These are phyloP conservation scores for Phytophthora pluvialis DNA, from an alignment of 352 stramenopile genomes.

Conservation along the genomic window DNA sequence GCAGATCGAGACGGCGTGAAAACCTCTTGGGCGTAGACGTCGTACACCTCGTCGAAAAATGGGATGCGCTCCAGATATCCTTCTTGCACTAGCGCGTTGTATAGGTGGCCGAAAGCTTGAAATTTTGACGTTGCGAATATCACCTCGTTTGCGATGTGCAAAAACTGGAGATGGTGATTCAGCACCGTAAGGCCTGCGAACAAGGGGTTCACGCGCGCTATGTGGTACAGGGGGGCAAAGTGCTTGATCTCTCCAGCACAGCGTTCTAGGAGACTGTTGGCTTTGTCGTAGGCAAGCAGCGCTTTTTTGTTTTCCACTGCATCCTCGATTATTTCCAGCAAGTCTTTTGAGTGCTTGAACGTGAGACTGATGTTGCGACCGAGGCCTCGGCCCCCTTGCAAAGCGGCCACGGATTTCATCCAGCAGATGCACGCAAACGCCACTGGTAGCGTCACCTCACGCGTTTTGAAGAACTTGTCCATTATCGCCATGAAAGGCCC, in stretches of 20 bases:
- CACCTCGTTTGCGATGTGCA: slow-evolving; percentile 27
- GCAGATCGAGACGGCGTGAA: slow-evolving; percentile 38
- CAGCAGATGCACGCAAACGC: slow-evolving; percentile 43
- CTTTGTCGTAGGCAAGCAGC: slow-evolving; percentile 11
- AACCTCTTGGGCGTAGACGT: slow-evolving; percentile 25
- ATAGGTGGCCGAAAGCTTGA: slow-evolving; percentile 42
- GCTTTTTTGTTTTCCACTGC: slow-evolving; percentile 28
- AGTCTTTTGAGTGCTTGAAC: slow-evolving; percentile 29
- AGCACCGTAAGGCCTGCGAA: slow-evolving; percentile 39
- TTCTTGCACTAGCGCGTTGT: slow-evolving; percentile 35
- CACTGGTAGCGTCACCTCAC: slow-evolving; percentile 28
- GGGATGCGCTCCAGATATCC: slow-evolving; percentile 27
- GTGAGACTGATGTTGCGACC: slow-evolving; percentile 30
- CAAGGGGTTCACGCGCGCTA: slow-evolving; percentile 36
- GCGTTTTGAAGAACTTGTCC: slow-evolving; percentile 12
- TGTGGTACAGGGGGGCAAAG: neutral
- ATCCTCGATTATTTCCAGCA: slow-evolving; percentile 24
- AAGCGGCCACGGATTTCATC: slow-evolving; percentile 37
- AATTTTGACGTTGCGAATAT: slow-evolving; percentile 33
- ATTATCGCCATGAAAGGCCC: slow-evolving; percentile 4
- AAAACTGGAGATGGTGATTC: slow-evolving; percentile 35
- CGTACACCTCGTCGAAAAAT: slow-evolving; percentile 38
- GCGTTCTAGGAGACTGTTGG: slow-evolving; percentile 12
- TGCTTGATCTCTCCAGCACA: slow-evolving; percentile 16
- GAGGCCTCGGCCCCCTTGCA: slow-evolving; percentile 32